Conservation (phyloP, 164 flowering plant species). For the Brasenia schreberi region DNA sequence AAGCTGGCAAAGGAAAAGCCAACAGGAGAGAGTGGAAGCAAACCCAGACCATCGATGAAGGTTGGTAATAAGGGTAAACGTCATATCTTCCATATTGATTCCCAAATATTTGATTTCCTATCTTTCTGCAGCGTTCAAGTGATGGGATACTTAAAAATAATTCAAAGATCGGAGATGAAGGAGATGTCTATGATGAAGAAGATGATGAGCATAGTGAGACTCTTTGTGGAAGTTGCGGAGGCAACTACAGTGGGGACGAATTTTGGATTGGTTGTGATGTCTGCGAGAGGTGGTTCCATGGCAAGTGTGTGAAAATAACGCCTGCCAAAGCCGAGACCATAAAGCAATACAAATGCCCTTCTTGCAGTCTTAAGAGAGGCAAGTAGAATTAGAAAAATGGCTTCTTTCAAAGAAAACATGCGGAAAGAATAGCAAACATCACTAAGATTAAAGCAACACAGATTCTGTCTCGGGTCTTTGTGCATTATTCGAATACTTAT, state of each 20-base stretch:
- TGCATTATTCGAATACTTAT: no score
- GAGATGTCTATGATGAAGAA: slow-evolving; percentile 49
- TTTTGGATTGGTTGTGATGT: slow-evolving; percentile 90
- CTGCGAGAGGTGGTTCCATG: slow-evolving; percentile 89
- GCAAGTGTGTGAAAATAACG: slow-evolving; percentile 91
- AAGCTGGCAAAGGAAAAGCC: slow-evolving; percentile 64
- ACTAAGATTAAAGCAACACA: no score
- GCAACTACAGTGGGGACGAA: slow-evolving; percentile 71
- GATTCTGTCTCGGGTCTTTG: no score
- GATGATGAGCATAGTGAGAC: slow-evolving; percentile 88
- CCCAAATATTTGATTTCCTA: slow-evolving; percentile 2
- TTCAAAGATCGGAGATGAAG: slow-evolving; percentile 40
- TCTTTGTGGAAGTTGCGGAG: slow-evolving; percentile 85
- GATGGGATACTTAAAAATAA: slow-evolving; percentile 69
- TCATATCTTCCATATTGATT: background rate
- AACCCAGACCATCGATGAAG: slow-evolving; percentile 55
- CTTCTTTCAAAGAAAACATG: background rate
- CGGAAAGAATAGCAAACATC: no score
- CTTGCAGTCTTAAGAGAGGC: slow-evolving; percentile 70
- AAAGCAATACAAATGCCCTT: slow-evolving; percentile 93
- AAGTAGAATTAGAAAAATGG: slow-evolving; percentile 18
- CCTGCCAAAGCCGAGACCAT: slow-evolving; percentile 89
- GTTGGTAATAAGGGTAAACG: slow-evolving; percentile 10
- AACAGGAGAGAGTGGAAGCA: slow-evolving; percentile 64
- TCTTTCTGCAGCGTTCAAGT: slow-evolving; percentile 39